Evolutionary conservation across 371 early-diverging fungal genomes (phyloP).

Genomic region (Blastocladiella emersonii): DNA sequence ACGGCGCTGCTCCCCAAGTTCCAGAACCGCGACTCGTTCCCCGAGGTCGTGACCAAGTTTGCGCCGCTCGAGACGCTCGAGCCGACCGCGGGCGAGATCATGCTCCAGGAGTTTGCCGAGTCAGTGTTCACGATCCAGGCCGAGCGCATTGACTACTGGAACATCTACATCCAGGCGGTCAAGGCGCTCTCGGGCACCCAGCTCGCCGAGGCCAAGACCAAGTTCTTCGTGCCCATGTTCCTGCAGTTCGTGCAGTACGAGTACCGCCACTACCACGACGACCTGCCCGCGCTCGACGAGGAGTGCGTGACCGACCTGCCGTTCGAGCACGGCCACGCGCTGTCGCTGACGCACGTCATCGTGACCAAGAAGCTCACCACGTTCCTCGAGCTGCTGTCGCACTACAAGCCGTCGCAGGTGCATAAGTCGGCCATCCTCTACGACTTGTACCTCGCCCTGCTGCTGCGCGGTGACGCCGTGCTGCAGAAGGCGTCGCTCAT

Average conservation of each 20-base stretch:
- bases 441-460: conserved; percentile 46
- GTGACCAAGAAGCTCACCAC: conserved; percentile 33
- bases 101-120: background rate
- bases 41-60: background rate
- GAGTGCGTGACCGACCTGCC: background rate
- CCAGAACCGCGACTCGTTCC: conserved; percentile 4
- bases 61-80: background rate
- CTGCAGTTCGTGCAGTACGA: conserved; percentile 48
- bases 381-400: conserved; percentile 60
- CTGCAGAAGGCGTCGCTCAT: conserved; percentile 67
- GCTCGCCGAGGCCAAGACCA: conserved; percentile 54
- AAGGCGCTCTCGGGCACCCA: conserved; percentile 46
- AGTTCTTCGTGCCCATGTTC: conserved; percentile 57
- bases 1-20: background rate
- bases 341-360: conserved; percentile 28
- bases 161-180: conserved; percentile 52
- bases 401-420: conserved; percentile 44
- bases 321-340: conserved; percentile 8
- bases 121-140: conserved; percentile 22
- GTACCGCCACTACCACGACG: conserved; percentile 21
- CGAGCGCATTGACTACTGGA: conserved; percentile 56
- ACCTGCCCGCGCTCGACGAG: background rate
- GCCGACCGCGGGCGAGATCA: background rate
- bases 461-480: conserved; percentile 61
- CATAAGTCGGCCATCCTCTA: conserved; percentile 38